Conservation (phyloP, 179 eudicot species). For the Dionaea muscipula region DNA sequence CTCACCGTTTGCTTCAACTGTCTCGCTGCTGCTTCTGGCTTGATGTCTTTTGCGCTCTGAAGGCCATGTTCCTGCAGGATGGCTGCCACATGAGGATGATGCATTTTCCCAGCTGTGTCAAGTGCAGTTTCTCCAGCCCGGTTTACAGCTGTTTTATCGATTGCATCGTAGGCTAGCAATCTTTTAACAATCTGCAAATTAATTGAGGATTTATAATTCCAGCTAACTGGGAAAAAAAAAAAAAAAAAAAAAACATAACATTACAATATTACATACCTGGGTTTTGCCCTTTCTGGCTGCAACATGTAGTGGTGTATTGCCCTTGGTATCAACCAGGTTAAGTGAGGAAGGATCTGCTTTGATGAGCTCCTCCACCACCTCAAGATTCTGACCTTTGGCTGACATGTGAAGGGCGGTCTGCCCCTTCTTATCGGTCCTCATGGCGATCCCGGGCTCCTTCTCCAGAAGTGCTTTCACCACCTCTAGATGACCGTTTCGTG, state of each 20-base stretch:
- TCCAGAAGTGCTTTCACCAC: constrained; percentile 58
- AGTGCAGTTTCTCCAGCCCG: constrained; percentile 64
- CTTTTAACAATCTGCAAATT: constrained; percentile 48
- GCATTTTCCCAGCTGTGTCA: constrained; percentile 72
- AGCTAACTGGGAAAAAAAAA: not conserved
- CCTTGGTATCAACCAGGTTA: constrained; percentile 63
- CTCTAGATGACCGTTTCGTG: constrained; percentile 77
- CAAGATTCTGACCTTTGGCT: constrained; percentile 71
- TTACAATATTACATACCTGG: constrained; percentile 66
- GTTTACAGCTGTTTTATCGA: constrained; percentile 44
- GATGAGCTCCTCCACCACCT: constrained; percentile 62
- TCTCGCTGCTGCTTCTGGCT: constrained; percentile 46
- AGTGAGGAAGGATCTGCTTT: constrained; percentile 42
- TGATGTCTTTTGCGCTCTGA: constrained; percentile 38
- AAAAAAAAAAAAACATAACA: too few relatives aligned
- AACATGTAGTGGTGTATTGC: constrained; percentile 69
- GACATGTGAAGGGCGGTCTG: constrained; percentile 97
- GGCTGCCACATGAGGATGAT: constrained; percentile 30
- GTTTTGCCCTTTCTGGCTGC: constrained; percentile 66
- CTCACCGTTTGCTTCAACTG: constrained; percentile 83
- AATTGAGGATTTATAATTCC: not conserved
- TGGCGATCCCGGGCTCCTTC: constrained; percentile 40
- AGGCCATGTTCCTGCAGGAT: constrained; percentile 57
- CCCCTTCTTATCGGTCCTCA: constrained; percentile 69
- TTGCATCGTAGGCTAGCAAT: constrained; percentile 32